Percentiles rank a stretch among this genome's conserved stretches.
Evolutionary conservation across 164 flowering plant species (phyloP).

Genomic region (Annona cherimola): DNA sequence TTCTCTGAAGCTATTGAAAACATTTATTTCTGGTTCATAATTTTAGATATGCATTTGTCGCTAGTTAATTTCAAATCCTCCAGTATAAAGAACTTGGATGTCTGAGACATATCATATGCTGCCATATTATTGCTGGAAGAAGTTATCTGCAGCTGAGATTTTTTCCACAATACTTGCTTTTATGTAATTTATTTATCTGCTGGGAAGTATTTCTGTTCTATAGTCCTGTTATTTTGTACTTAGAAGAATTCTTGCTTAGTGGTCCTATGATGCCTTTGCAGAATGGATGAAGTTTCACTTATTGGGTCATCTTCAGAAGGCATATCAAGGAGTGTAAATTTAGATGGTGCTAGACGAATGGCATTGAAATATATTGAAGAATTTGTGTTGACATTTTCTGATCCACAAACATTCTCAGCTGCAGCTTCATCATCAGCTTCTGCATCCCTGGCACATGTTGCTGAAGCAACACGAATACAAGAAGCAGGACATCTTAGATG

Average conservation of each 20-base stretch:
- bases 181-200: too few relatives aligned
- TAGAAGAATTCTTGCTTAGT: background rate
- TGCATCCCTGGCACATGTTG: slow-evolving; percentile 70
- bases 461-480: slow-evolving; percentile 77
- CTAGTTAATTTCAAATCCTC: too few relatives aligned
- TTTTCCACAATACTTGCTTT: too few relatives aligned
- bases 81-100: too few relatives aligned
- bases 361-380: slow-evolving; percentile 84
- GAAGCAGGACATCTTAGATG: slow-evolving; percentile 98
- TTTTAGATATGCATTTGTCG: too few relatives aligned
- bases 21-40: too few relatives aligned
- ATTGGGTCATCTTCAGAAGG: slow-evolving; percentile 62
- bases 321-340: slow-evolving; percentile 56
- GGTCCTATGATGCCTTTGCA: slow-evolving; percentile 20
- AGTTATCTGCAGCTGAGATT: too few relatives aligned
- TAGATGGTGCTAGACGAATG: slow-evolving; percentile 78
- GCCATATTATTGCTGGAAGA: too few relatives aligned
- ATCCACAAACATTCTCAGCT: slow-evolving; percentile 68
- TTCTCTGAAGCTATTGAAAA: too few relatives aligned
- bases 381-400: slow-evolving; percentile 65
- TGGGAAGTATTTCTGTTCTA: too few relatives aligned
- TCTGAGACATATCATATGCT: too few relatives aligned
- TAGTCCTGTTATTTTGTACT: background rate
- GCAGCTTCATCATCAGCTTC: slow-evolving; percentile 83
- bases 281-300: slow-evolving; percentile 79